Evolutionary conservation across 768 basidiomycete genomes (phyloP).

Genomic region (Phaffia australis): DNA sequence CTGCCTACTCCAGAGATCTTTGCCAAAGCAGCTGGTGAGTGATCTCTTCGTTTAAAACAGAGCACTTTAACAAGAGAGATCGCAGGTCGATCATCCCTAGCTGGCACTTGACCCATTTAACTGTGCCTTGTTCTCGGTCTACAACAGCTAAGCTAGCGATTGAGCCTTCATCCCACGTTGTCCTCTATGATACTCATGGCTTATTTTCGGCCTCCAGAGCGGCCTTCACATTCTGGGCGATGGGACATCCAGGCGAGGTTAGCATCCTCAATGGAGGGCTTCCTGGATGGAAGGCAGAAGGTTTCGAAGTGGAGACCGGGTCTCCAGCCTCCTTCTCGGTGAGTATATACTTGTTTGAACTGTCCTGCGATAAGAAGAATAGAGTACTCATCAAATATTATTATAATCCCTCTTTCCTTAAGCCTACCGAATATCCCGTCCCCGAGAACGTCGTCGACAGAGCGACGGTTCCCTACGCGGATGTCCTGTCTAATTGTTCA

Average conservation of each 20-base stretch:
- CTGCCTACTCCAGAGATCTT: slow-evolving; percentile 66
- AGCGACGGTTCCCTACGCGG: slow-evolving; percentile 10
- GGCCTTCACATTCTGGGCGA: slow-evolving; percentile 84
- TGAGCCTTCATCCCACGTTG: slow-evolving; percentile 59
- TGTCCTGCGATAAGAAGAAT: slow-evolving; percentile 19
- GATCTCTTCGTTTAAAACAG: slow-evolving; percentile 18
- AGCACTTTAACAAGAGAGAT: neutral
- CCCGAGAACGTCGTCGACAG: neutral
- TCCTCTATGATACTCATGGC: slow-evolving; percentile 82
- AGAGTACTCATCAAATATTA: slow-evolving; percentile 5
- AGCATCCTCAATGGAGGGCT: slow-evolving; percentile 89
- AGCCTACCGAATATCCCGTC: slow-evolving; percentile 39
- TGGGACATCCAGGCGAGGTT: slow-evolving; percentile 66
- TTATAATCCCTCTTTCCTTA: slow-evolving; percentile 46
- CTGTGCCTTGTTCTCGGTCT: neutral
- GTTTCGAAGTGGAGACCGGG: slow-evolving; percentile 24
- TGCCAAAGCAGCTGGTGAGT: slow-evolving; percentile 66
- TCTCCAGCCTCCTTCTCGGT: slow-evolving; percentile 26
- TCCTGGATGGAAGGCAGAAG: slow-evolving; percentile 42
- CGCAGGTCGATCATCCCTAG: neutral
- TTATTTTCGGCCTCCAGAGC: slow-evolving; percentile 87
- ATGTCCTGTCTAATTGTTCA: slow-evolving; percentile 55
- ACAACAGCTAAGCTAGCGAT: slow-evolving; percentile 61
- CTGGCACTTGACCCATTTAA: too few species aligned
- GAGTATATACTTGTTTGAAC: neutral